Conservation (phyloP, 108 stramenopile species). For the Aurantiochytrium sp. region DNA sequence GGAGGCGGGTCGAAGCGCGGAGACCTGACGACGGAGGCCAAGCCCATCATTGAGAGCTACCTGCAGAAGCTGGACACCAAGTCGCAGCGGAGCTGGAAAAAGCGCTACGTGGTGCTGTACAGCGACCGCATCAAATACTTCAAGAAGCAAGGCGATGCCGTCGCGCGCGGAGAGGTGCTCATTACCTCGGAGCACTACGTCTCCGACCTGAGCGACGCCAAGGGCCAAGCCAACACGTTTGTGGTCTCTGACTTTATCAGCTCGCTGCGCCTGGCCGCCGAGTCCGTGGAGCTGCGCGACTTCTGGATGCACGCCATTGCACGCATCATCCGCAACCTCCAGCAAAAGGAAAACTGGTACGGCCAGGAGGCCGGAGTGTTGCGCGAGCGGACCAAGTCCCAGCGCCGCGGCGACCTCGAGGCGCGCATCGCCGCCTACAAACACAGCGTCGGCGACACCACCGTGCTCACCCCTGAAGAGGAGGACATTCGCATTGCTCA, state of each 20-base stretch:
- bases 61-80: background rate
- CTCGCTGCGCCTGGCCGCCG: background rate
- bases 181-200: background rate
- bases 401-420: background rate
- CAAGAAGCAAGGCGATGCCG: background rate
- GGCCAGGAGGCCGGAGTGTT: background rate
- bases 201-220: background rate
- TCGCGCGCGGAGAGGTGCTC: background rate
- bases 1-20: too few species aligned
- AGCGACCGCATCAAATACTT: background rate
- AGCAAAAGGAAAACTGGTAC: conserved; percentile 10
- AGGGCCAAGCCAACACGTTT: background rate
- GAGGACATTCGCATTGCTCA: background rate
- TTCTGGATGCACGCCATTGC: background rate
- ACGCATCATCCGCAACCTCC: background rate
- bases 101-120: background rate
- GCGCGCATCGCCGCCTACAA: background rate
- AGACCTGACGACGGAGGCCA: background rate
- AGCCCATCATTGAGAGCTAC: background rate
- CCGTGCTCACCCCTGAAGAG: background rate
- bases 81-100: background rate
- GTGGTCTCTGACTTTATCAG: background rate
- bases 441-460: background rate
- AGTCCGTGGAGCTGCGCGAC: background rate
- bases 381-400: background rate